Conservation (phyloP, 1,284 basidiomycete genomes). For the Caloboletus inedulis region DNA sequence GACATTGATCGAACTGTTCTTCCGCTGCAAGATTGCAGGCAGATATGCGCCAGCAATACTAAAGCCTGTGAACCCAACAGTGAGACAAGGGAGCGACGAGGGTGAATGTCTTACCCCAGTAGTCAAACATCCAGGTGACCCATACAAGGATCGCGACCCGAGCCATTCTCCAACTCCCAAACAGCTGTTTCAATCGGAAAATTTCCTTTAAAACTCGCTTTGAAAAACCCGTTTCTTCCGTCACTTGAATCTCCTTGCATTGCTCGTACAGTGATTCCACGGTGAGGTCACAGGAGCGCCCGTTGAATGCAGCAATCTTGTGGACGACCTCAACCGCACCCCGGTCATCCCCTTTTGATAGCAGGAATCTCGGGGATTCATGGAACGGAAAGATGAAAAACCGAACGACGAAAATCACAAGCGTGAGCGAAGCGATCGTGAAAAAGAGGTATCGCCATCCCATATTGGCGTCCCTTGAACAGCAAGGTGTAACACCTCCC, state of each 20-base stretch:
- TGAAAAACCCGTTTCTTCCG: not conserved
- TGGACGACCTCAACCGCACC: conserved; percentile 18
- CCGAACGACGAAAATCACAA: conserved; percentile 15
- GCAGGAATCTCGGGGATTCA: conserved; percentile 19
- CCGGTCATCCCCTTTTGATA: conserved; percentile 15
- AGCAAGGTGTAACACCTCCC: conserved; percentile 12
- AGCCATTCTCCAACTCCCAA: conserved; percentile 12
- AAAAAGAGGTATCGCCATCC: conserved; percentile 23
- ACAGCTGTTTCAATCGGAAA: conserved; percentile 14
- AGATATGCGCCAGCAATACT: conserved; percentile 4
- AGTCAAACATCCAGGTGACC: conserved; percentile 15
- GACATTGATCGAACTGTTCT: conserved; percentile 13
- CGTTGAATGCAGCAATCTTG: conserved; percentile 20
- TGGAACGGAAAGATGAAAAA: conserved; percentile 21
- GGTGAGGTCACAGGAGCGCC: conserved; percentile 12
- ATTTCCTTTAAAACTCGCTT: conserved; percentile 10
- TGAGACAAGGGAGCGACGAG: not conserved
- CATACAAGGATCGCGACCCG: conserved; percentile 16
- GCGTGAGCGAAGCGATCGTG: conserved; percentile 11
- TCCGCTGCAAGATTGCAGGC: conserved; percentile 19
- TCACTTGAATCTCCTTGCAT: conserved; percentile 3
- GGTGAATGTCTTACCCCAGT: conserved; percentile 10
- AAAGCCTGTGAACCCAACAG: not conserved
- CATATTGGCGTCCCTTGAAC: conserved; percentile 19
- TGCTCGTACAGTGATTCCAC: conserved; percentile 16